Base-by-base conservation (phyloP, 306 rosid species). In the Vicia sativa region DNA sequence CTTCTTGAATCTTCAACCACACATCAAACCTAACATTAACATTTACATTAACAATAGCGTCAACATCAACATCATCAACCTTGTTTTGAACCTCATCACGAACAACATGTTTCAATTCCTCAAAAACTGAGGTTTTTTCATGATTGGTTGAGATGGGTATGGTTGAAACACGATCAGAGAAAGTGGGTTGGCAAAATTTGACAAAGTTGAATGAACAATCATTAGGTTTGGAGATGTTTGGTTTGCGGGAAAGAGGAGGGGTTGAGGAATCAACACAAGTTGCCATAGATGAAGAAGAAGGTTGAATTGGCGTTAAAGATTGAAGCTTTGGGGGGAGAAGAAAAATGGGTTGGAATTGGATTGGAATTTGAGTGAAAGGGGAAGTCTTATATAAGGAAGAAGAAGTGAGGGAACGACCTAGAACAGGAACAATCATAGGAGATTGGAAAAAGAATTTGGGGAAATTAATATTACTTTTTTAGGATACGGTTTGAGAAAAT, bases 1-100 rank as follows among this genome's bases (percentile, higher is more conserved):
- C 98, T 0, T 77, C 86, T 18, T 78, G 84, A 76, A 91, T 86
- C 69, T 67, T 78, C 66, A 9, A 39, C 98, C 98, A 92, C 3
- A 86, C 60, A 70, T 89, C 91, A 54, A 39, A 49, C 4, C 7
- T 74, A 7, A 29, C 72, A 1, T 45, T 7, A 34, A 1, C 78
- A 4, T 43, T 39, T 9, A 23, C 26, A 25, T 45, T 34, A 34
- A 1, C 78, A 4, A 5, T 74, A 7, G 25, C 72, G 0, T 25
- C 3, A 25, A 2, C 28, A 25, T 44, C 49, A 44, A n/a, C 54
- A 3, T 0, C 18, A 44, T 13, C 29, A 50, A 26, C 37, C 13
- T 58, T 71, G 6, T 4, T 48, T 7, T 88, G 87, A 53, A 31
- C 56, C 1, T 8, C 68, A 3, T 21, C 77, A 3, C 44, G 75